Evolutionary conservation across 2,329 filamentous ascomycete species (phyloP).

Genomic region (Sclerotinia minor): DNA sequence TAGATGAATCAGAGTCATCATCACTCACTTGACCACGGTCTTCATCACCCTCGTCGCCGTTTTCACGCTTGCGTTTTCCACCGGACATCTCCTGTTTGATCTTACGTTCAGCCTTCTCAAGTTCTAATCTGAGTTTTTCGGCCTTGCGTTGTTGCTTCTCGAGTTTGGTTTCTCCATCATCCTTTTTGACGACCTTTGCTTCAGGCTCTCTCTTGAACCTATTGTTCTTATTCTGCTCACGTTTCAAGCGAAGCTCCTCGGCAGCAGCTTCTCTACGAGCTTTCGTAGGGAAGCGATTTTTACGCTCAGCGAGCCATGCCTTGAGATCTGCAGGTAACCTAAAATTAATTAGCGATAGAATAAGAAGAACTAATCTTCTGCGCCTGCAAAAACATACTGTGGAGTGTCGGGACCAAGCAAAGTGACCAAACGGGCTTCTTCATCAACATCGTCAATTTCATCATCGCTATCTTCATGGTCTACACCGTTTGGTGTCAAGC

Average conservation of each 20-base stretch:
- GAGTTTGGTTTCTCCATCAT: slow-evolving; percentile 51
- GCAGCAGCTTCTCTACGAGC: slow-evolving; percentile 66
- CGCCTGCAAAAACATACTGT: slow-evolving; percentile 40
- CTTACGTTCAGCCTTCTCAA: slow-evolving; percentile 65
- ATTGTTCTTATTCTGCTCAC: slow-evolving; percentile 36
- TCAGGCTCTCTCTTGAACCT: slow-evolving; percentile 43
- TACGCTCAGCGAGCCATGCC: slow-evolving; percentile 79
- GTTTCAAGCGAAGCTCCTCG: slow-evolving; percentile 46
- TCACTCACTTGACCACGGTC: slow-evolving; percentile 46
- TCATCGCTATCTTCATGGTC: slow-evolving; percentile 62
- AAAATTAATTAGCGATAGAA: slow-evolving; percentile 35
- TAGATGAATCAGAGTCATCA: slow-evolving; percentile 38
- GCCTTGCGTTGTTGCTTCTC: slow-evolving; percentile 57
- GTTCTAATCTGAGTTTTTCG: slow-evolving; percentile 61
- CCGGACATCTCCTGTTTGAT: slow-evolving; percentile 48
- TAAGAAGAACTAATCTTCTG: slow-evolving; percentile 39
- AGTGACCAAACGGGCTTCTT: slow-evolving; percentile 48
- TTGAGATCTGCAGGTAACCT: slow-evolving; percentile 64
- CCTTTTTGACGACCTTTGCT: slow-evolving; percentile 46
- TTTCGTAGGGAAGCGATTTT: slow-evolving; percentile 76
- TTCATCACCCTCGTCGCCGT: slow-evolving; percentile 66
- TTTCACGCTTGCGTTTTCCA: slow-evolving; percentile 67
- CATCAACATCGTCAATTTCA: slow-evolving; percentile 65
- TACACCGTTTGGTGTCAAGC: slow-evolving; percentile 58
- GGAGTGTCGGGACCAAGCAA: slow-evolving; percentile 42